A percentile compares a stretch with the other conserved stretches of the same genome.
phyloP scores from a whole-genome alignment of 2,329 filamentous ascomycete species.

The Penicillium rolfsii region DNA sequence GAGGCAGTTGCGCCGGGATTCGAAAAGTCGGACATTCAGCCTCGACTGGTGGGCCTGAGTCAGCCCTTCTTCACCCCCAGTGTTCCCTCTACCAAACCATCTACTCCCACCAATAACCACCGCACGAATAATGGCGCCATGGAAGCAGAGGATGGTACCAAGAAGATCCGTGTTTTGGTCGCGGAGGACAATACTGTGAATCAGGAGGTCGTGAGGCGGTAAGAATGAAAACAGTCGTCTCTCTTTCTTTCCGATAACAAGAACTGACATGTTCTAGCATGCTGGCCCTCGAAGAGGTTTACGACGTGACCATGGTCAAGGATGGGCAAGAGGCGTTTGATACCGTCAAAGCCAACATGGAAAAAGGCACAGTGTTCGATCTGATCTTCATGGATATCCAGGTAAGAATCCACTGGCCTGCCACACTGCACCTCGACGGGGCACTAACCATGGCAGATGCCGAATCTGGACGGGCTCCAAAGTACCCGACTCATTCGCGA shows the following conservation, averaged over 20 bases:
- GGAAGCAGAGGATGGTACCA: constrained; percentile 61
- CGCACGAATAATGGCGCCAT: constrained; percentile 64
- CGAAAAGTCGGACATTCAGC: constrained; percentile 64
- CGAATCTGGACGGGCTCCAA: constrained; percentile 85
- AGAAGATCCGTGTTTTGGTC: constrained; percentile 74
- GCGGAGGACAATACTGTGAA: constrained; percentile 76
- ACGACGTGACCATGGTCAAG: constrained; percentile 83
- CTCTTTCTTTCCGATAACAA: neutral
- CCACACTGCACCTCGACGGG: neutral
- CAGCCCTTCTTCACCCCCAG: constrained; percentile 71
- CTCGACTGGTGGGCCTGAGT: constrained; percentile 79
- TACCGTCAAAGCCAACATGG: constrained; percentile 80
- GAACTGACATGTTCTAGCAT: constrained; percentile 53
- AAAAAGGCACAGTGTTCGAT: constrained; percentile 71
- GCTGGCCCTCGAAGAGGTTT: constrained; percentile 56
- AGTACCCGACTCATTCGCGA: constrained; percentile 82
- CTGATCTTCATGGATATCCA: constrained; percentile 94
- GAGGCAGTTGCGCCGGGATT: constrained; percentile 46
- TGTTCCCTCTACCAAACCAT: constrained; percentile 35
- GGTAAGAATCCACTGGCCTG: constrained; percentile 9
- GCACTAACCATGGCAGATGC: constrained; percentile 62
- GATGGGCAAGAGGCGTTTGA: constrained; percentile 88
- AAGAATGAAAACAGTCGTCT: neutral
- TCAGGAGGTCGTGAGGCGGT: constrained; percentile 58
- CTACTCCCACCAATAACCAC: constrained; percentile 18